Base-by-base conservation (phyloP, 1,139 yeast species). In the Nadsonia starkeyi-henricii region DNA sequence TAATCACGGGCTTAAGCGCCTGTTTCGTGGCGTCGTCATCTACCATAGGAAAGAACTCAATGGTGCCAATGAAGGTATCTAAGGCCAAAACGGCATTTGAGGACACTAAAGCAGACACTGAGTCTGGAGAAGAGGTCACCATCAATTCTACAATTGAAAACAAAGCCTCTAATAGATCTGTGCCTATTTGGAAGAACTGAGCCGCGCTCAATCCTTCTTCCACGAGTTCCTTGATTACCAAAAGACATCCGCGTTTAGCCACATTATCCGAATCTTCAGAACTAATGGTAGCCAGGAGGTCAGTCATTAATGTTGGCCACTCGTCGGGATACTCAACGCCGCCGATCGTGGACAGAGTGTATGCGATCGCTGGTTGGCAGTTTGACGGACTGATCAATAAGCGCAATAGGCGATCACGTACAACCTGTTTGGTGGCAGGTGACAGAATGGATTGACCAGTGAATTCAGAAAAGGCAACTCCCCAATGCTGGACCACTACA, bases 291-390 rank as follows among this genome's bases (percentile, higher is more conserved):
- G 62, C 57, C 58, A 77, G 77, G 45, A 84, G 60, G 13, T 64
- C 59, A 18, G 67, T 64, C 50, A 89, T 62, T 46, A 89, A 68
- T 28, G 72, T 73, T 0, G 96, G 95, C 97, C 97, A 89, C 60
- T 86, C 95, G 58, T 91, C 97, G 0, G 98, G 98, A 60, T 78
- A 89, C 59, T 89, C 98, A 1, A 81, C 85, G 1, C 85, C 82
- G 0, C 95, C 89, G 19, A 89, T 83, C 57, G 83, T 94, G 1
- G 84, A 83, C 20, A 85, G 17, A 3, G 39, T n/a, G 12, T 33
- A 33, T 7, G 39, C 39, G 4, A n/a, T n/a, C 17, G n/a, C 17
- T 4, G 17, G 39, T 13, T 33, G 4, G 39, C 17, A 33, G 17
- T 8, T 15, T 33, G 4, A n/a, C 12, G 4, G 39, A 33, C 17